Percentiles rank a stretch among this genome's conserved stretches.
Conservation (phyloP, 2,329 filamentous ascomycete species). For the Fusarium cyanostomum region DNA sequence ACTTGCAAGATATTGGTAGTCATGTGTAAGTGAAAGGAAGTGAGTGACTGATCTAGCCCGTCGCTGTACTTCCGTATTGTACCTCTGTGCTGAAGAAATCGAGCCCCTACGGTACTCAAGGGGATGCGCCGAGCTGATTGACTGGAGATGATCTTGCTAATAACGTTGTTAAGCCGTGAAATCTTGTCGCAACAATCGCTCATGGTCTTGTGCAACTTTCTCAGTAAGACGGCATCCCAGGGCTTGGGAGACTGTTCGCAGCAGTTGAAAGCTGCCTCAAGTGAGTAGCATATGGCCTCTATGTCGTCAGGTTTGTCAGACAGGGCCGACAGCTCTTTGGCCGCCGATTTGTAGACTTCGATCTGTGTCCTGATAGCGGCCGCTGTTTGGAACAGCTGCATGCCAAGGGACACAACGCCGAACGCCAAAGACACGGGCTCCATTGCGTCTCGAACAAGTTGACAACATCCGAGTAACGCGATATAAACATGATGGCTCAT, state of each 20-base stretch:
- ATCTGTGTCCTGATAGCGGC: conserved; percentile 6
- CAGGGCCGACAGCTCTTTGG: conserved; percentile 5
- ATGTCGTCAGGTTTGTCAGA: conserved; percentile 16
- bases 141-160: not conserved
- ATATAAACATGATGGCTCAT: too few relatives aligned
- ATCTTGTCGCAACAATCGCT: conserved; percentile 4
- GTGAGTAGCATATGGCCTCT: conserved; percentile 6
- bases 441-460: not conserved
- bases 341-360: conserved; percentile 16
- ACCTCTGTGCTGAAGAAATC: conserved; percentile 10
- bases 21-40: conserved; percentile 13
- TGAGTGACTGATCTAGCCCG: conserved; percentile 2
- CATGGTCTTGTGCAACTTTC: conserved; percentile 8
- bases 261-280: not conserved
- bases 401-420: conserved; percentile 9
- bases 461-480: too few relatives aligned
- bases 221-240: not conserved
- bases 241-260: not conserved
- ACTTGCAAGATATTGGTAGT: conserved; percentile 11
- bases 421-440: conserved; percentile 15
- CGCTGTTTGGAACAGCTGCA: conserved; percentile 14
- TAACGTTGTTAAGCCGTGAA: not conserved
- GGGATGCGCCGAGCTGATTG: not conserved
- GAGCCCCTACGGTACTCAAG: not conserved
- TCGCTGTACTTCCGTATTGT: not conserved